Conservation (phyloP, 768 basidiomycete genomes). For the Agaricus sinodeliciosus region DNA sequence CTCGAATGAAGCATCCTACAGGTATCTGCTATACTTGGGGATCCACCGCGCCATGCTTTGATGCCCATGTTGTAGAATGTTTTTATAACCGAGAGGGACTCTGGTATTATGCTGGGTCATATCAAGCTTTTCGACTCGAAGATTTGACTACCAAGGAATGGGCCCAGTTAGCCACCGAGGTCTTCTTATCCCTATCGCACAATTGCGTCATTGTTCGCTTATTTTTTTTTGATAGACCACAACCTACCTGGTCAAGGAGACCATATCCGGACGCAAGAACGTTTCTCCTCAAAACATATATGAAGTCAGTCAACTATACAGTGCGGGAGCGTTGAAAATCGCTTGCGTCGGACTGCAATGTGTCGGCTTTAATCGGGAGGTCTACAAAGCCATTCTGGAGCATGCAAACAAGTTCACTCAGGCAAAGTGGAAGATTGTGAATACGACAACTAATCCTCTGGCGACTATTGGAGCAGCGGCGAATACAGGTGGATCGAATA, state of each 20-base stretch:
- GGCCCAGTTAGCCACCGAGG: slow-evolving; percentile 60
- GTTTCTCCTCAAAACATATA: slow-evolving; percentile 73
- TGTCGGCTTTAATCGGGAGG: slow-evolving; percentile 62
- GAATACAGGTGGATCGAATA: not conserved
- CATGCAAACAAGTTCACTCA: slow-evolving; percentile 46
- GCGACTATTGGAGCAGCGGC: not conserved
- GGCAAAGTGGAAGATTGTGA: slow-evolving; percentile 27
- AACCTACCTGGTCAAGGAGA: slow-evolving; percentile 65
- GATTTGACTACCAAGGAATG: slow-evolving; percentile 65
- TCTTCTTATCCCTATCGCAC: slow-evolving; percentile 19
- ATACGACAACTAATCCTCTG: not conserved
- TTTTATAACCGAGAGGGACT: slow-evolving; percentile 76
- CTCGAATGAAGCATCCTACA: slow-evolving; percentile 53
- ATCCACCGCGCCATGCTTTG: not conserved
- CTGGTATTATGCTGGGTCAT: slow-evolving; percentile 83
- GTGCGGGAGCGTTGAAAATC: slow-evolving; percentile 63
- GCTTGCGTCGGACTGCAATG: slow-evolving; percentile 73
- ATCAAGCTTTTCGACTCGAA: slow-evolving; percentile 59
- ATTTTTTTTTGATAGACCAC: slow-evolving; percentile 38
- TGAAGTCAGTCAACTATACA: slow-evolving; percentile 68
- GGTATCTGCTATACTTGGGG: slow-evolving; percentile 29
- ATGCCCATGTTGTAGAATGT: slow-evolving; percentile 43
- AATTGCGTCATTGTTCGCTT: slow-evolving; percentile 8
- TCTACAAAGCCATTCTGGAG: slow-evolving; percentile 62
- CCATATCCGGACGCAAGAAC: slow-evolving; percentile 63